Evolutionary conservation across 106 monocot genomes (phyloP), one percentile per base, ranked within the genome.

Genomic region (Dioscorea alata): DNA sequence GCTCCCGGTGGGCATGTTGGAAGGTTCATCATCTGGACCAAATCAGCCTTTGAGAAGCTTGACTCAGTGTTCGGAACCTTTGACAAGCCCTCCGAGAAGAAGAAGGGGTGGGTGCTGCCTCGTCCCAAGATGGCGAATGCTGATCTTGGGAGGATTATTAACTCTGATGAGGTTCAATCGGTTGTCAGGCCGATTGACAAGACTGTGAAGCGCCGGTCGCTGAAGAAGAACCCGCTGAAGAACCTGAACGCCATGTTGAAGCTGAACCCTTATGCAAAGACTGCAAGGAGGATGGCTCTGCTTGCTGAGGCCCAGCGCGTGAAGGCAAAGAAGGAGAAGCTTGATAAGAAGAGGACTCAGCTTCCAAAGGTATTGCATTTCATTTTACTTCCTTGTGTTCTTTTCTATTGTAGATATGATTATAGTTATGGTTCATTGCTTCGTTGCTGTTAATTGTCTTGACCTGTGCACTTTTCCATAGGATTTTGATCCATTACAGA

Each of bases 21-120:
- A 19, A 59, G 90, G 51, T 86, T 90, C 71, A 80, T 95, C 59
- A 64, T 94, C 57, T 94, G 94, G 94, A 90, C 90, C 19, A 87
- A 80, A 65, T 94, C 85, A 0, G 94, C 94, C 0, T 94, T 94
- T 58, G 85, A 94, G 81, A 90, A 88, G 81, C 79, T 94, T 4
- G 94, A 94, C 50, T 48, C 73, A 0, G 74, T 94, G 2, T 94
- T 74, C 28, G 94, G 90, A 16, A 88, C 85, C 22, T 94, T 88
- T 33, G 88, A 89, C 34, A 83, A 81, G 81, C 71, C 76, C 0
- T 76, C 88, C 2, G 81, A 81, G 71, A 81, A 80, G 85, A 90
- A 94, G 81, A 83, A 74, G 61, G 81, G 81, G 12, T 94, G 81
- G 48, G 81, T 94, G 24, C 72, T 94, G 20, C 94, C 90, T 13